phyloP scores from a whole-genome alignment of 2,329 filamentous ascomycete species.

The Periconia sp. region DNA sequence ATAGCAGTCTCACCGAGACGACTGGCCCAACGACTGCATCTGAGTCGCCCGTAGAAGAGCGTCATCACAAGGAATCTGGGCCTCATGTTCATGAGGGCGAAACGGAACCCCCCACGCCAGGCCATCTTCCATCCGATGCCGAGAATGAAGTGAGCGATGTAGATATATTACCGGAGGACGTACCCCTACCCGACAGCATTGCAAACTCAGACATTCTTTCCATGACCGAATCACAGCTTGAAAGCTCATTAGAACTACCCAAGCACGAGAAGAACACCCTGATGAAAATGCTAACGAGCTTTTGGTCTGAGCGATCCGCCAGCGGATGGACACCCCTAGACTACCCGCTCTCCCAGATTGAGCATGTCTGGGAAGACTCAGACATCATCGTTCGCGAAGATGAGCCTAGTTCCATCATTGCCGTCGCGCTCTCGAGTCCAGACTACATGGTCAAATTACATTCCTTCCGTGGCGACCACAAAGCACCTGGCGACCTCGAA shows the following conservation, averaged over 20 bases:
- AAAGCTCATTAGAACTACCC: constrained; percentile 75
- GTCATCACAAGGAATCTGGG: constrained; percentile 20
- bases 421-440: constrained; percentile 84
- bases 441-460: constrained; percentile 85
- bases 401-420: constrained; percentile 94
- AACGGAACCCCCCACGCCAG: constrained; percentile 30
- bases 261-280: constrained; percentile 93
- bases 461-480: constrained; percentile 60
- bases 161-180: constrained; percentile 74
- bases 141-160: constrained; percentile 67
- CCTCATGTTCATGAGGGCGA: constrained; percentile 28
- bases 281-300: constrained; percentile 94
- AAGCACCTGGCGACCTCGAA: constrained; percentile 22
- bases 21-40: constrained; percentile 39
- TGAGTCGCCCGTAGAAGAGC: constrained; percentile 43
- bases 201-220: constrained; percentile 60
- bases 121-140: constrained; percentile 58
- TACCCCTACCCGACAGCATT: constrained; percentile 66
- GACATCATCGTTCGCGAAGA: constrained; percentile 98
- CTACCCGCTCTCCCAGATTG: constrained; percentile 80
- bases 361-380: constrained; percentile 96
- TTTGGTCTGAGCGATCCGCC: constrained; percentile 97
- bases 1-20: constrained; percentile 41
- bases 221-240: constrained; percentile 61
- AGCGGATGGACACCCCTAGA: constrained; percentile 93